Evolutionary conservation across 176 grass and related monocot genomes (phyloP).

Genomic region (Poa pratensis): DNA sequence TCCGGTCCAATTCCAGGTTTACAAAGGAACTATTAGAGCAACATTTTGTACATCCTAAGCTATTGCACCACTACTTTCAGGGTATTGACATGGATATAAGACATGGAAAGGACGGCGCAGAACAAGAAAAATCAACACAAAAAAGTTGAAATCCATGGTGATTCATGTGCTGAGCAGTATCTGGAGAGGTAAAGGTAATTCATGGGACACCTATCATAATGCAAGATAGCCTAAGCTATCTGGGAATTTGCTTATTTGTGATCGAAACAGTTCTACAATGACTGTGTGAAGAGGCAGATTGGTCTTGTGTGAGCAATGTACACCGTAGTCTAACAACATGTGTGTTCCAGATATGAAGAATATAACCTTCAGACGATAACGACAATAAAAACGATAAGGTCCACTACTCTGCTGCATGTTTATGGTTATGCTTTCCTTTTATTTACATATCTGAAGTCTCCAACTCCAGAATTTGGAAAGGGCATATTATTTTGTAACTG

Average conservation of each 20-base stretch:
- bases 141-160: neutral
- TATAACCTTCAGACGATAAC: neutral
- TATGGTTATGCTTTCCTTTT: conserved; percentile 14
- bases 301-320: conserved; percentile 6
- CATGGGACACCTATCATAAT: conserved; percentile 17
- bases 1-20: no score
- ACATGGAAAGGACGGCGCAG: neutral
- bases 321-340: neutral
- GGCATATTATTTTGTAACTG: conserved; percentile 23
- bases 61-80: neutral
- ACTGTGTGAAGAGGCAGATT: conserved; percentile 31
- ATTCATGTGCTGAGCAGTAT: conserved; percentile 19
- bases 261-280: conserved; percentile 28
- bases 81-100: neutral
- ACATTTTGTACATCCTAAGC: conserved; percentile 16
- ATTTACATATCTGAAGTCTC: conserved; percentile 4
- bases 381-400: neutral
- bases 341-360: neutral
- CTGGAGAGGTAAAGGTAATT: neutral
- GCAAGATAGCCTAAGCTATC: conserved; percentile 23
- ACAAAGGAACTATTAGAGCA: neutral
- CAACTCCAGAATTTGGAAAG: conserved; percentile 20
- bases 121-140: neutral
- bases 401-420: neutral
- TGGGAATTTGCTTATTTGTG: conserved; percentile 13